Conservation (phyloP, 345 rosid species). For the Arabidopsis suecica region DNA sequence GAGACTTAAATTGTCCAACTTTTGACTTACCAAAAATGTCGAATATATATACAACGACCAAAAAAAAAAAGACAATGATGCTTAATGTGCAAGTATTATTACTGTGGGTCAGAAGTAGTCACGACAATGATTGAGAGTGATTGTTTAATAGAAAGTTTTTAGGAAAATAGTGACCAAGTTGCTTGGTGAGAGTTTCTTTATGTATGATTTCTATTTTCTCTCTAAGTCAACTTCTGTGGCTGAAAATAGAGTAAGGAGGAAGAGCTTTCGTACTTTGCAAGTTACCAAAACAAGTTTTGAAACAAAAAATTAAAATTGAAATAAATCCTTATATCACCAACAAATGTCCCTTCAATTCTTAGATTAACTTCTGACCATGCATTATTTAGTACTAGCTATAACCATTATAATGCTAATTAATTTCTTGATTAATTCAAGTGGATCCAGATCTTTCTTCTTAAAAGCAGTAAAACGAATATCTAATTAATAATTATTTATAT, state of each 20-base stretch:
- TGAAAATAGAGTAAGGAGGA: slow-evolving; percentile 2
- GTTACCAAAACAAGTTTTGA: not conserved
- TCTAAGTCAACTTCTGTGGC: slow-evolving; percentile 21
- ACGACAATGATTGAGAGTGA: slow-evolving; percentile 31
- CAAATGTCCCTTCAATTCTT: not conserved
- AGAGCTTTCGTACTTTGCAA: slow-evolving; percentile 32
- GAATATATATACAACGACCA: not conserved
- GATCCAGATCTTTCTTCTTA: not conserved
- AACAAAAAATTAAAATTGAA: not conserved
- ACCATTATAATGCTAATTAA: slow-evolving; percentile 1
- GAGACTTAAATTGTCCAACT: not conserved
- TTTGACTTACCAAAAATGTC: slow-evolving; percentile 30
- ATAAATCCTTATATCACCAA: not conserved
- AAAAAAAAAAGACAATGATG: slow-evolving; percentile 25
- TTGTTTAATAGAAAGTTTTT: not conserved
- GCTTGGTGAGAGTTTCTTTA: slow-evolving; percentile 28
- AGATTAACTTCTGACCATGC: slow-evolving; percentile 17
- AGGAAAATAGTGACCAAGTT: not conserved
- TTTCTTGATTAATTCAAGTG: slow-evolving; percentile 19
- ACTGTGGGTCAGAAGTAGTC: slow-evolving; percentile 20
- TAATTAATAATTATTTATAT: not conserved
- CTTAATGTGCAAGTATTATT: slow-evolving; percentile 21
- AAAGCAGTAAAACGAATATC: slow-evolving; percentile 8
- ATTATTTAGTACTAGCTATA: not conserved
- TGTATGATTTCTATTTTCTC: not conserved